Evolutionary conservation across 345 rosid genomes (phyloP).

Genomic region (Arabidopsis suecica): DNA sequence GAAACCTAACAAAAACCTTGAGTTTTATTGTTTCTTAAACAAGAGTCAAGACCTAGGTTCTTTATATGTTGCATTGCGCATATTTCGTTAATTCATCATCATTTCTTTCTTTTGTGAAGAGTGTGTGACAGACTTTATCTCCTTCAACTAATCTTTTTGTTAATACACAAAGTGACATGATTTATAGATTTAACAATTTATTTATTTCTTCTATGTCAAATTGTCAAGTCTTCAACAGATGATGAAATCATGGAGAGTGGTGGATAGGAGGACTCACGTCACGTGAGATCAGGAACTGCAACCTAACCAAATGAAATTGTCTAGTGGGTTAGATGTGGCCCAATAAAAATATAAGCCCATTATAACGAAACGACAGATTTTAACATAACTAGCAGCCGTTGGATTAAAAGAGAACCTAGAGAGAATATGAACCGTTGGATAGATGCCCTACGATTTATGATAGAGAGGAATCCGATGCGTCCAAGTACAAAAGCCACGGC

Average conservation of each 20-base stretch:
- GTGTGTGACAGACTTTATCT: conserved; percentile 13
- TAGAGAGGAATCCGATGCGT: conserved; percentile 40
- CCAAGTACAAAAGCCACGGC: conserved; percentile 31
- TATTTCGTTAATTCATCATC: conserved; percentile 8
- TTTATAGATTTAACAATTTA: too few relatives aligned
- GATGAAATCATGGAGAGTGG: background rate
- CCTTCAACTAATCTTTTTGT: background rate
- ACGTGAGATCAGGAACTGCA: background rate
- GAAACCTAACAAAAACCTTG: background rate
- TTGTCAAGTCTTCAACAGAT: background rate
- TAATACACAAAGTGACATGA: too few relatives aligned
- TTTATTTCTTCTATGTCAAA: too few relatives aligned
- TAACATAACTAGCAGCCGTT: conserved; percentile 1
- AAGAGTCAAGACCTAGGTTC: background rate
- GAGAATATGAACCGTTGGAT: conserved; percentile 38
- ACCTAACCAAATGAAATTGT: background rate
- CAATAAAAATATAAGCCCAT: conserved; percentile 7
- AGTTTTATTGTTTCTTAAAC: conserved; percentile 12
- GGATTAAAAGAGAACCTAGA: background rate
- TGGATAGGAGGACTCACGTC: background rate
- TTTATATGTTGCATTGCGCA: background rate
- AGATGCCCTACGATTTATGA: conserved; percentile 36
- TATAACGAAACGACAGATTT: background rate
- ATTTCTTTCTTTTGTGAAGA: conserved; percentile 29
- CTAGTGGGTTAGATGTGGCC: background rate